These are phyloP conservation scores for Talaromyces islandicus DNA, from an alignment of 2,329 filamentous ascomycete species.

Conservation along the genomic window DNA sequence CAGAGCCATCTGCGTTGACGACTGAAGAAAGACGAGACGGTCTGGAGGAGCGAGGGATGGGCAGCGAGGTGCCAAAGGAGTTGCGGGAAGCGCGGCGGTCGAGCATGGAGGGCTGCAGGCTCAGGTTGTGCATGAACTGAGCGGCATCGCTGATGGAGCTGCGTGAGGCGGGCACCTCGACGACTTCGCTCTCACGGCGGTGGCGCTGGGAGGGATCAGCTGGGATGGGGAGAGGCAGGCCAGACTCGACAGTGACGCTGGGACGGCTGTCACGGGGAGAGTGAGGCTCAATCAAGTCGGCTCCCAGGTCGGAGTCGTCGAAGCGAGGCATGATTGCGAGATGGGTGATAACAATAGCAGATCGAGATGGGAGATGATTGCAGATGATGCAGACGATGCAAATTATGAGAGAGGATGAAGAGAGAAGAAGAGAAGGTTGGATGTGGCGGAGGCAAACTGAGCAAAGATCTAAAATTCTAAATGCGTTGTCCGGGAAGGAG, in stretches of 20 bases:
- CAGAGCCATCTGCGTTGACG: conserved; percentile 42
- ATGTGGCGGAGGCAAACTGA: not conserved
- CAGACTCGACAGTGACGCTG: conserved; percentile 16
- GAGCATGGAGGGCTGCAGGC: conserved; percentile 60
- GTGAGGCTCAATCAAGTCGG: conserved; percentile 25
- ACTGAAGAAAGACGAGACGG: conserved; percentile 63
- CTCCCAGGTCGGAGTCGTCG: conserved; percentile 52
- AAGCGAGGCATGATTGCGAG: conserved; percentile 51
- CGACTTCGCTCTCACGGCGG: conserved; percentile 43
- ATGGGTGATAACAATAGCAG: conserved; percentile 12
- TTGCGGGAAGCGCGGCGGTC: conserved; percentile 65
- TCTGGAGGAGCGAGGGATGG: conserved; percentile 65
- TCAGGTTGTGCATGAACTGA: conserved; percentile 68
- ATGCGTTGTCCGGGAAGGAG: not conserved
- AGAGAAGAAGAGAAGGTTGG: not conserved
- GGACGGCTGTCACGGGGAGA: conserved; percentile 23
- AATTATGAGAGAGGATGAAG: conserved; percentile 2
- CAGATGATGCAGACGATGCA: not conserved
- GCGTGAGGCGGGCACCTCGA: conserved; percentile 65
- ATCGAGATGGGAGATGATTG: conserved; percentile 2
- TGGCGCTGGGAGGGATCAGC: conserved; percentile 24
- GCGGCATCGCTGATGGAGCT: conserved; percentile 63
- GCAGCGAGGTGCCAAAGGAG: conserved; percentile 67
- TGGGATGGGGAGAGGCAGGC: conserved; percentile 32
- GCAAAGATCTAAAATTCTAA: not conserved